These are phyloP conservation scores for Wickerhamomyces tratensis DNA, from an alignment of 805 yeast species.

Conservation along the genomic window DNA sequence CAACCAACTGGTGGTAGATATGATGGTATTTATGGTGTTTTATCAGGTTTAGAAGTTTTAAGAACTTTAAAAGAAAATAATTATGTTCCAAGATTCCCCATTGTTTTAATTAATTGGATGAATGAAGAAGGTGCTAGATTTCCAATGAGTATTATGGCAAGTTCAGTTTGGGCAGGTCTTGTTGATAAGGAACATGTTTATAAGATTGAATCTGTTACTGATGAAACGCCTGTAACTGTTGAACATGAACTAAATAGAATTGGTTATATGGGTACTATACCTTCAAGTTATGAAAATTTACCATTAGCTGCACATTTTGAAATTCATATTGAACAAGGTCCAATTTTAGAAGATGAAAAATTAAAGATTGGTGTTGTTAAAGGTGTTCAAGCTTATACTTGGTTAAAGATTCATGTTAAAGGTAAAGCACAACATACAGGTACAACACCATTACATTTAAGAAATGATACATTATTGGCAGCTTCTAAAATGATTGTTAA, in stretches of 20 bases:
- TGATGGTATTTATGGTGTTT: constrained; percentile 65
- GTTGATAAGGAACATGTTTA: constrained; percentile 39
- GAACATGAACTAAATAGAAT: constrained; percentile 46
- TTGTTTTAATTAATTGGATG: constrained; percentile 61
- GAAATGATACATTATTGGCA: constrained; percentile 54
- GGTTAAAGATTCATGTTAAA: constrained; percentile 46
- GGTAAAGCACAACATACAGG: constrained; percentile 72
- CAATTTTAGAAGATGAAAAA: constrained; percentile 46
- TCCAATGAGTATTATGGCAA: constrained; percentile 58
- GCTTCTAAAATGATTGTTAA: constrained; percentile 46
- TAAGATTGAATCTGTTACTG: constrained; percentile 42
- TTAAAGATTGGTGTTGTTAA: constrained; percentile 55
- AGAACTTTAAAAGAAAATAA: constrained; percentile 53
- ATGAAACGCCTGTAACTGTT: constrained; percentile 37
- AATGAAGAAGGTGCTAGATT: constrained; percentile 76
- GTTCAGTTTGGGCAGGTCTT: constrained; percentile 57
- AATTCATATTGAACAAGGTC: constrained; percentile 73
- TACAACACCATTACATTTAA: constrained; percentile 53
- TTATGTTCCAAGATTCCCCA: constrained; percentile 53
- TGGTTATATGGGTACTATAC: constrained; percentile 47
- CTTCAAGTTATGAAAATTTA: constrained; percentile 36
- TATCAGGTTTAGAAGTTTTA: constrained; percentile 57
- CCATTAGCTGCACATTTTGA: constrained; percentile 66
- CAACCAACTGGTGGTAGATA: constrained; percentile 76
- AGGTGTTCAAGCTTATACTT: constrained; percentile 57